These are phyloP conservation scores for Linum usitatissimum DNA, from an alignment of 345 rosid species.

Conservation along the genomic window DNA sequence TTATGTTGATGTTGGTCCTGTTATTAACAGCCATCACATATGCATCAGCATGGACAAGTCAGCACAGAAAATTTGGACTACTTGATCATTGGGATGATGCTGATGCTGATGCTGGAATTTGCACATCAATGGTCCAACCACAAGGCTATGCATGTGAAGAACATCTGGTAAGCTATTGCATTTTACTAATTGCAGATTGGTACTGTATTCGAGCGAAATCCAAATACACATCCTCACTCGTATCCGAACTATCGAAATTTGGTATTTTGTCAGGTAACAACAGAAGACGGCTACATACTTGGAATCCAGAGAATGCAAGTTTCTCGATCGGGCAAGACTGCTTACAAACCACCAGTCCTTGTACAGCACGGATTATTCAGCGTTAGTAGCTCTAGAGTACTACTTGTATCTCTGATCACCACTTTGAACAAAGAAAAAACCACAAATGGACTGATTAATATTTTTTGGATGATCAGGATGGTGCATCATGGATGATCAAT, in stretches of 20 bases:
- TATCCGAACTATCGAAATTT: too few relatives aligned
- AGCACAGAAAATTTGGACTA: too few relatives aligned
- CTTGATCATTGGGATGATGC: not conserved
- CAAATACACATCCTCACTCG: not conserved
- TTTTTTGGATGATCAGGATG: conserved; percentile 20
- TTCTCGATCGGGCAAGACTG: conserved; percentile 13
- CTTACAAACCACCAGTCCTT: conserved; percentile 39
- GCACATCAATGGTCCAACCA: conserved; percentile 23
- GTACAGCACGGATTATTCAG: conserved; percentile 37
- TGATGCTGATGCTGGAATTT: conserved; percentile 12
- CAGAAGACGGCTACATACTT: conserved; percentile 42
- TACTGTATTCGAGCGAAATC: too few relatives aligned
- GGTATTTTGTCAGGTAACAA: conserved; percentile 28
- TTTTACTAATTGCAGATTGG: not conserved
- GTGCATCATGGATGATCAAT: conserved; percentile 26
- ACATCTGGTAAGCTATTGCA: conserved; percentile 14
- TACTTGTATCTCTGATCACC: not conserved
- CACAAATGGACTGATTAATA: not conserved
- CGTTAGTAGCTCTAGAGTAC: conserved; percentile 14
- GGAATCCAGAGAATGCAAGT: conserved; percentile 37
- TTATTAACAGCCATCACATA: too few relatives aligned
- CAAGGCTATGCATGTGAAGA: conserved; percentile 29
- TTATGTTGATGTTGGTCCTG: too few relatives aligned
- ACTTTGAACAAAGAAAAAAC: not conserved
- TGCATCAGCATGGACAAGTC: too few relatives aligned